These are phyloP conservation scores for Vachellia collinsii DNA, from an alignment of 306 rosid species.

Conservation along the genomic window DNA sequence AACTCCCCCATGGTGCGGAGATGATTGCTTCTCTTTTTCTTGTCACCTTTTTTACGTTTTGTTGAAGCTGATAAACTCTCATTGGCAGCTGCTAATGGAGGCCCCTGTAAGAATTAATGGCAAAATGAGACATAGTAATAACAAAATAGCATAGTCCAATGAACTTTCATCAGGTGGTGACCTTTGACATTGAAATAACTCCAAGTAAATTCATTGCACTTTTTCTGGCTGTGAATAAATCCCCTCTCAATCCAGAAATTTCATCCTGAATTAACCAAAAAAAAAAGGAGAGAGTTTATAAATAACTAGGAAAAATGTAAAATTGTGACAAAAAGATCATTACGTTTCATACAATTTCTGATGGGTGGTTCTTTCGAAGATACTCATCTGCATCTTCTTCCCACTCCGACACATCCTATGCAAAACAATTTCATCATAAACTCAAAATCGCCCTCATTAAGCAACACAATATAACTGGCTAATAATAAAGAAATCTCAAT, in stretches of 20 bases:
- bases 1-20: conserved; percentile 76
- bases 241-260: conserved; percentile 90
- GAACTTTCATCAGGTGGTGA: conserved; percentile 38
- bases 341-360: conserved; percentile 72
- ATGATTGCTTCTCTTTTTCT: conserved; percentile 57
- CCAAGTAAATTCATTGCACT: conserved; percentile 85
- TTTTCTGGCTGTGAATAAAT: conserved; percentile 88
- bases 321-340: conserved; percentile 25
- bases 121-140: conserved; percentile 31
- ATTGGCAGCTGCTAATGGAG: conserved; percentile 50
- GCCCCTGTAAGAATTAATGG: conserved; percentile 64
- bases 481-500: conserved; percentile 12
- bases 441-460: conserved; percentile 16
- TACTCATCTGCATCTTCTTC: conserved; percentile 94
- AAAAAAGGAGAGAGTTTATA: conserved; percentile 25
- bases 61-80: conserved; percentile 55
- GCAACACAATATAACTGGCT: conserved; percentile 12
- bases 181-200: conserved; percentile 85
- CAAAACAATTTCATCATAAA: conserved; percentile 39
- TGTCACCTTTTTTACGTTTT: conserved; percentile 84
- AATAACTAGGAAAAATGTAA: conserved; percentile 23
- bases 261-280: conserved; percentile 70
- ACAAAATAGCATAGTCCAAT: conserved; percentile 30
- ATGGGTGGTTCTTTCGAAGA: conserved; percentile 85
- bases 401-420: conserved; percentile 83